A percentile compares a stretch with the other conserved stretches of the same genome.
Evolutionary conservation across 176 grass and related monocot species (phyloP).

Genomic region (Elymus sibiricus): DNA sequence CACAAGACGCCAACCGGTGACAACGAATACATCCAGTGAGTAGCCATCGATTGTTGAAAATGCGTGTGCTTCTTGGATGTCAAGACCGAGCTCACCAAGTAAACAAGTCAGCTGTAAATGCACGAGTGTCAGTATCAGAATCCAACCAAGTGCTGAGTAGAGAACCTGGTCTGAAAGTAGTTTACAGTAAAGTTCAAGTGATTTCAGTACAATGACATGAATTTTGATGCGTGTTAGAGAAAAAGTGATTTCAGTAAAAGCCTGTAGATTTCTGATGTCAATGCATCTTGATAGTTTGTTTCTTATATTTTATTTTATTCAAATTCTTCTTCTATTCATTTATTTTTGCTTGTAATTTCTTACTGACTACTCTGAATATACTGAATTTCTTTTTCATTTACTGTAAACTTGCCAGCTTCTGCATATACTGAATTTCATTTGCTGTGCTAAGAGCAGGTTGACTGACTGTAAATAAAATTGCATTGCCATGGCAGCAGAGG

Average conservation of each 20-base stretch:
- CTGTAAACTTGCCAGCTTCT: not conserved
- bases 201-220: not conserved
- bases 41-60: constrained; percentile 86
- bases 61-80: constrained; percentile 92
- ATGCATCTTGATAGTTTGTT: not conserved
- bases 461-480: not conserved
- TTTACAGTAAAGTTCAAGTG: constrained; percentile 2
- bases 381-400: not conserved
- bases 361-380: not conserved
- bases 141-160: not conserved
- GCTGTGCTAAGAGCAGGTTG: not conserved
- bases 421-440: not conserved
- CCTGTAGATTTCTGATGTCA: not conserved
- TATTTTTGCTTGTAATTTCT: not conserved
- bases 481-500: not conserved
- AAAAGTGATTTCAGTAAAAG: not conserved
- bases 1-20: constrained; percentile 74
- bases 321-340: not conserved
- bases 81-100: constrained; percentile 80
- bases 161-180: not conserved
- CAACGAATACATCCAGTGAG: constrained; percentile 80
- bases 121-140: not conserved
- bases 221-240: not conserved
- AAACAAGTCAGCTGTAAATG: constrained; percentile 68
- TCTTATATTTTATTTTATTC: not conserved